These are phyloP conservation scores for Pistacia atlantica DNA, from an alignment of 345 rosid genomes.

Conservation along the genomic window DNA sequence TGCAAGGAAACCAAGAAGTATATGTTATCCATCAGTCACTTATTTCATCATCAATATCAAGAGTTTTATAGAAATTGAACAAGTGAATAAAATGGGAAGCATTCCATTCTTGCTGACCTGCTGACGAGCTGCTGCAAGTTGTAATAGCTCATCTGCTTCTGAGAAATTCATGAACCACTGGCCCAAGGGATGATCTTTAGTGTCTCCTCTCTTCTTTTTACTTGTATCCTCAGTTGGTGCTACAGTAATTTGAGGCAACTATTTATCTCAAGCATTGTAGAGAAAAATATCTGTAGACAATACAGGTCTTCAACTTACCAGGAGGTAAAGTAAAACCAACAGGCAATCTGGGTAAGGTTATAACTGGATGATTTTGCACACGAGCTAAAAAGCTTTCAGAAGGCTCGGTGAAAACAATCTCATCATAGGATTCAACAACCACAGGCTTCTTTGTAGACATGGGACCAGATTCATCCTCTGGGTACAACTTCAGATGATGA, in stretches of 20 bases:
- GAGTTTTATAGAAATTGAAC: neutral
- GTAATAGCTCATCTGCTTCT: conserved; percentile 71
- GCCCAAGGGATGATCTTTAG: conserved; percentile 58
- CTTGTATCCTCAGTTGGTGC: conserved; percentile 45
- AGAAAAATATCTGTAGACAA: conserved; percentile 7
- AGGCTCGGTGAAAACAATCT: conserved; percentile 73
- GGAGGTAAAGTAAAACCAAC: conserved; percentile 58
- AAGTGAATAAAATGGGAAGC: conserved; percentile 2
- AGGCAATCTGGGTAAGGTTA: conserved; percentile 62
- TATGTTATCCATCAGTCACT: neutral
- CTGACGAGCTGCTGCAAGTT: conserved; percentile 74
- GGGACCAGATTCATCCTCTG: conserved; percentile 64
- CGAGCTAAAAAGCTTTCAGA: conserved; percentile 61
- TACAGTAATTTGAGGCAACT: conserved; percentile 21
- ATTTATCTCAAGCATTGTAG: conserved; percentile 13
- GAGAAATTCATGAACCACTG: conserved; percentile 69
- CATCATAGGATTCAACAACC: conserved; percentile 64
- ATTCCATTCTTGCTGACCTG: conserved; percentile 41
- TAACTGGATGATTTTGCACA: conserved; percentile 67
- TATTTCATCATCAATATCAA: neutral
- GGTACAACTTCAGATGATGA: conserved; percentile 66
- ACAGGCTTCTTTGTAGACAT: conserved; percentile 73
- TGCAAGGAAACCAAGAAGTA: neutral
- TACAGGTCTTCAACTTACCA: conserved; percentile 34
- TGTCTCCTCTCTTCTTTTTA: conserved; percentile 57